phyloP scores from a whole-genome alignment of 495 filamentous ascomycete species.

The Lophium mytilinum region DNA sequence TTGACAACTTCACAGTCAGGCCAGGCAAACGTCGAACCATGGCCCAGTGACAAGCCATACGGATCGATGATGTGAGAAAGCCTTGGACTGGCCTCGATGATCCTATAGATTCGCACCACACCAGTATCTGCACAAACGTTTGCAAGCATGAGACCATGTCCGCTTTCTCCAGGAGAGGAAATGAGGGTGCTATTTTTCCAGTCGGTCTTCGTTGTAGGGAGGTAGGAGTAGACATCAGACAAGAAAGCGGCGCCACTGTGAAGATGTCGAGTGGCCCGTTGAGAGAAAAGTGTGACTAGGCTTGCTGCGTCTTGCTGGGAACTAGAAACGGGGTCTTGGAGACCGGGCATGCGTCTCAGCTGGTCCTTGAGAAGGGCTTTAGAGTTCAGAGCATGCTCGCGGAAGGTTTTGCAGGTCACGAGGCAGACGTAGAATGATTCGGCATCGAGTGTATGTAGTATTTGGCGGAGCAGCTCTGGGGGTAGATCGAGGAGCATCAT shows the following conservation, averaged over 20 bases:
- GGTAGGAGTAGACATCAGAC: conserved; percentile 3
- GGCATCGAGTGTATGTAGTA: conserved; percentile 13
- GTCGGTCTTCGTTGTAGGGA: background rate
- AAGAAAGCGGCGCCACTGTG: conserved; percentile 1
- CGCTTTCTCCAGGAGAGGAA: background rate
- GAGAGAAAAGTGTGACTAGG: conserved; percentile 1
- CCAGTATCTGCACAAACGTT: conserved; percentile 1
- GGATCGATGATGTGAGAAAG: conserved; percentile 9
- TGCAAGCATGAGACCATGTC: background rate
- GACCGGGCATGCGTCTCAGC: conserved; percentile 9
- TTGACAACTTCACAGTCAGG: conserved; percentile 5
- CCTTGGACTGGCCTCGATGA: background rate
- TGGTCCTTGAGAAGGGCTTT: conserved; percentile 11
- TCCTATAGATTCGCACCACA: conserved; percentile 1
- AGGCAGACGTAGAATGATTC: conserved; percentile 18
- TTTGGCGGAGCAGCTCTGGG: conserved; percentile 11
- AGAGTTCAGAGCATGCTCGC: conserved; percentile 13
- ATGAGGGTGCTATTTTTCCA: conserved; percentile 6
- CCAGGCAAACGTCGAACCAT: too few species aligned
- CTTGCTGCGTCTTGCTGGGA: background rate
- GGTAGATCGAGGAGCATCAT: conserved; percentile 10
- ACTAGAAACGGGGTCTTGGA: background rate
- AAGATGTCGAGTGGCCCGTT: conserved; percentile 8
- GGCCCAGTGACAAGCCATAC: background rate
- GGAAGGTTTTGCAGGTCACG: conserved; percentile 10